Conservation (phyloP, 176 grass and related monocot genomes). For the Puya raimondii region DNA sequence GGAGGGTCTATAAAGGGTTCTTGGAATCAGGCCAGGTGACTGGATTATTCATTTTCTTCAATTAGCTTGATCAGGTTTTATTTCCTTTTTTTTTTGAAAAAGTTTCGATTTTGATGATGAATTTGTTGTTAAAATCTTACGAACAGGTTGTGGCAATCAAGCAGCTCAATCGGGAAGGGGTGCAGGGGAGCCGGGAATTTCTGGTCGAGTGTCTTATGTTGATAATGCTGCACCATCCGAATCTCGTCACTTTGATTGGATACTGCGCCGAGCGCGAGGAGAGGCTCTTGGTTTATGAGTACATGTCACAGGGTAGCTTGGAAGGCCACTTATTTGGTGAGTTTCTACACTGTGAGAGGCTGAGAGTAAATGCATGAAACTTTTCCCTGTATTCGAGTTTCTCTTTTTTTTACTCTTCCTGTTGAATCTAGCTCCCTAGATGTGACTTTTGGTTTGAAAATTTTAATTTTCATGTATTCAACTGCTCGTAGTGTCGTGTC, state of each 20-base stretch:
- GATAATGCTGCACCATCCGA: slow-evolving; percentile 53
- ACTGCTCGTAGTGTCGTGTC: too few species aligned
- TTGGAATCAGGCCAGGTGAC: not conserved
- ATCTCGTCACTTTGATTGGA: slow-evolving; percentile 66
- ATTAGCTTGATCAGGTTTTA: not conserved
- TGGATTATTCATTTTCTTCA: not conserved
- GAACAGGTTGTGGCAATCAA: slow-evolving; percentile 70
- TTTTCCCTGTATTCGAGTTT: slow-evolving; percentile 5
- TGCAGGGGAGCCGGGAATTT: slow-evolving; percentile 81
- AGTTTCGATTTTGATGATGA: not conserved
- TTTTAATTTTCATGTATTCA: too few species aligned
- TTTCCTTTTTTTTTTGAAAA: not conserved
- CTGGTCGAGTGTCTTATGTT: slow-evolving; percentile 84
- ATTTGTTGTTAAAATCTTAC: not conserved
- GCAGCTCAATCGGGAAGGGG: slow-evolving; percentile 59
- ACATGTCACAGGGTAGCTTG: slow-evolving; percentile 67
- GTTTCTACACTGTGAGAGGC: slow-evolving; percentile 9
- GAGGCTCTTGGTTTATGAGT: slow-evolving; percentile 66
- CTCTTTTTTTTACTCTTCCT: not conserved
- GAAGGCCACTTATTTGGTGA: slow-evolving; percentile 77
- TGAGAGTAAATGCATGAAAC: slow-evolving; percentile 2
- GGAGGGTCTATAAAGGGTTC: slow-evolving; percentile 2
- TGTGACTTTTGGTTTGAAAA: too few species aligned
- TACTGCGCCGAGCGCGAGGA: slow-evolving; percentile 52
- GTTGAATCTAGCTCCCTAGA: not conserved